Evolutionary conservation across 331 rosid genomes (phyloP).

Genomic region (Arachis monticola): DNA sequence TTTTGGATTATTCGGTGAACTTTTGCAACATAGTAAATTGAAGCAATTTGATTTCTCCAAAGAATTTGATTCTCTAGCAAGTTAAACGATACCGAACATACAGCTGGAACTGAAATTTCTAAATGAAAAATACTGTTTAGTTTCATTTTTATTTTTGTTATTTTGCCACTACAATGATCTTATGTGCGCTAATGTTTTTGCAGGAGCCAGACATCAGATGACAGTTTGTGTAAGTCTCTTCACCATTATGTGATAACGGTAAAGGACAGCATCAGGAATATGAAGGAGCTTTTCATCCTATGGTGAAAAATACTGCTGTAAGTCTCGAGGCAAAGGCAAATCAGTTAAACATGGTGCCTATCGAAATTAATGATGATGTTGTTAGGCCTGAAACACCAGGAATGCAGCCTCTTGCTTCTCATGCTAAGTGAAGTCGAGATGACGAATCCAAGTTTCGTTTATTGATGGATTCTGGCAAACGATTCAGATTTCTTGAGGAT

Average conservation of each 20-base stretch:
- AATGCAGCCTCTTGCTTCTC: constrained; percentile 57
- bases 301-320: constrained; percentile 31
- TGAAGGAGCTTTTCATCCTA: constrained; percentile 39
- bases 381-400: constrained; percentile 88
- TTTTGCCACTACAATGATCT: background rate
- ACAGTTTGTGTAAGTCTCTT: constrained; percentile 35
- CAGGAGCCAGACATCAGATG: constrained; percentile 55
- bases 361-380: constrained; percentile 51
- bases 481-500: constrained; percentile 67
- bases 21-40: background rate
- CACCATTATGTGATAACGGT: constrained; percentile 20
- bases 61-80: background rate
- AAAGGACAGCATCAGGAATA: constrained; percentile 44
- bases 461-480: constrained; percentile 60
- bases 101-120: background rate
- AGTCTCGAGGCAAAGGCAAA: constrained; percentile 40
- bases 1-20: background rate
- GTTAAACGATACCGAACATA: constrained; percentile 1
- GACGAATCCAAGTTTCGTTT: constrained; percentile 46
- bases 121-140: background rate
- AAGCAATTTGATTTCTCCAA: background rate
- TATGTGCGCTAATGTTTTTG: background rate
- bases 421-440: constrained; percentile 67
- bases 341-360: constrained; percentile 25
- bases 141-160: too few relatives aligned